Evolutionary conservation across 2,329 filamentous ascomycete genomes (phyloP), one percentile per base, ranked within the genome.

Genomic region (Paecilomyces formosus): DNA sequence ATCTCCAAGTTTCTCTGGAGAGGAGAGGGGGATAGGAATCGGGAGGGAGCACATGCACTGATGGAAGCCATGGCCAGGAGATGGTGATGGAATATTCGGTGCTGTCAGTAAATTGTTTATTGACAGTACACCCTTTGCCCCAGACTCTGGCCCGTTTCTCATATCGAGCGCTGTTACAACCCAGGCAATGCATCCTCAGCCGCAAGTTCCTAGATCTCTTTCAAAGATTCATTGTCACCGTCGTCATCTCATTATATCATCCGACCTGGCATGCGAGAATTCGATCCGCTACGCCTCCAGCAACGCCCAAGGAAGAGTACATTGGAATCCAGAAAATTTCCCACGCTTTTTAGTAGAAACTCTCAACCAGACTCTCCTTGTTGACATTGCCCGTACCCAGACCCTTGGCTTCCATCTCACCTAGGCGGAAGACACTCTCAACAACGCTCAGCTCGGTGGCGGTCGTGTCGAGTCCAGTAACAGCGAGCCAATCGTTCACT

Each of bases 341-440:
- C 58, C 24, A 57, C 55, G 54, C 53, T 55, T 49, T 68, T 82
- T 83, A 99, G 81, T 99, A 99, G 80, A 97, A 99, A 69, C 90
- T 96, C 82, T 99, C 94, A 62, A 99, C 94, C 85, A 99, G 96
- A 65, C 92, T 94, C 75, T 97, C 93, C 85, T 97, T 97, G 81
- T 97, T 87, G 66, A 67, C 65, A 60, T 64, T 68, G 22, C 65
- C 68, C 55, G 64, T 60, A 0, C 80, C 85, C 55, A 91, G 88
- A 6, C 85, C 90, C 65, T 86, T 83, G 57, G 70, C 68, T 3
- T 78, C 80, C 68, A 90, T 92, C 81, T 97, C 93, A 63, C 92
- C 92, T 53, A 99, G 81, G 69, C 92, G 86, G 82, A 99, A 99
- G 64, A 99, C 92, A 68, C 88, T 92, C 83, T 99, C 94, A 58